A percentile compares a stretch with the other conserved stretches of the same genome.
Evolutionary conservation across 2,329 filamentous ascomycete species (phyloP).

Genomic region (Penicillium glabrum): DNA sequence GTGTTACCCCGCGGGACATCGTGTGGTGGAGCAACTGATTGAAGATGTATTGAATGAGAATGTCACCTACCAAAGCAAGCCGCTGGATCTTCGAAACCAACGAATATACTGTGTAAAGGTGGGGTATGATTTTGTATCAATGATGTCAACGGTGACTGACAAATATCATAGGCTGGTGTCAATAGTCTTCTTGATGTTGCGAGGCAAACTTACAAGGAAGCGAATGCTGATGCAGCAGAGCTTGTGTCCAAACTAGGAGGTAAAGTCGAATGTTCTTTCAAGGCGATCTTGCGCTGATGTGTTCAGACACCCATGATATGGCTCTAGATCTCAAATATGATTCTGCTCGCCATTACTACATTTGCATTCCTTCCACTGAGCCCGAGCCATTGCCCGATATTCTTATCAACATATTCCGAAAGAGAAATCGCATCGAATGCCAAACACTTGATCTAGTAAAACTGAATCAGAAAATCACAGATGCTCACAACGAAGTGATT

Average conservation of each 20-base stretch:
- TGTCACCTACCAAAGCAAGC: conserved; percentile 72
- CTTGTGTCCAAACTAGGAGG: conserved; percentile 68
- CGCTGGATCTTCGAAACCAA: conserved; percentile 86
- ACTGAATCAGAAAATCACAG: conserved; percentile 71
- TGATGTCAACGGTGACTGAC: background rate
- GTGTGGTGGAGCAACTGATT: conserved; percentile 65
- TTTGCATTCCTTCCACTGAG: conserved; percentile 64
- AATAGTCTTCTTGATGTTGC: conserved; percentile 87
- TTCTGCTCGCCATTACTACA: conserved; percentile 73
- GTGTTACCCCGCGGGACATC: conserved; percentile 64
- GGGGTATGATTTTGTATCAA: background rate
- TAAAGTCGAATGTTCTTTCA: conserved; percentile 33
- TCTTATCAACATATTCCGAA: conserved; percentile 75
- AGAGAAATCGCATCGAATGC: conserved; percentile 77
- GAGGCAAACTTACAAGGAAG: conserved; percentile 85
- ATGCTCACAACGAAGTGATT: conserved; percentile 81
- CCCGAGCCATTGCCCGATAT: conserved; percentile 64
- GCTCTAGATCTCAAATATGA: conserved; percentile 72
- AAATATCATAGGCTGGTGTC: conserved; percentile 63
- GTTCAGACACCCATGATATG: conserved; percentile 58
- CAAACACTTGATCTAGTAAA: conserved; percentile 84
- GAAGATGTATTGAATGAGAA: conserved; percentile 74
- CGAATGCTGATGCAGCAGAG: conserved; percentile 72
- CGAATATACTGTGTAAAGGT: conserved; percentile 85
- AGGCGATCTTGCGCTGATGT: conserved; percentile 18